phyloP scores from a whole-genome alignment of 805 yeast species.

The Lipomyces sp. region DNA sequence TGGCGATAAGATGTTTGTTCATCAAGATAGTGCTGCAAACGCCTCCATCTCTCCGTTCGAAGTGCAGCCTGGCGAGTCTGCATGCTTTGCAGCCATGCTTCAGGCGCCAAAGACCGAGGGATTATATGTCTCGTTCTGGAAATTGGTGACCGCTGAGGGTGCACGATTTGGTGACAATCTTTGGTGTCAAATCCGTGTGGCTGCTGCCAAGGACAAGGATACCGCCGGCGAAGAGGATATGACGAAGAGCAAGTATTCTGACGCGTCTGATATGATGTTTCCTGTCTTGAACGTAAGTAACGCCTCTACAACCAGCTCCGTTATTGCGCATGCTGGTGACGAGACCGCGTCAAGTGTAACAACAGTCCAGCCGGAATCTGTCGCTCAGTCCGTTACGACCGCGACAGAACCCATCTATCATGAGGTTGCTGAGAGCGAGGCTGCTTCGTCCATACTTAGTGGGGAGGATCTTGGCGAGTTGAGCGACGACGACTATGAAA shows the following conservation, averaged over 20 bases:
- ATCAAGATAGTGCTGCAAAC: conserved; percentile 1
- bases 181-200: conserved; percentile 28
- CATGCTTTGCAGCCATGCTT: conserved; percentile 32
- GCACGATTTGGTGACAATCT: conserved; percentile 30
- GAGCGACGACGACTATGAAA: conserved; percentile 15
- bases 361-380: conserved; percentile 8
- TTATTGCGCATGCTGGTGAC: conserved; percentile 22
- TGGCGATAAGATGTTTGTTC: conserved; percentile 25
- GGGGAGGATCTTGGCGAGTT: conserved; percentile 8
- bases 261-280: conserved; percentile 31
- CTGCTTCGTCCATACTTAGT: conserved; percentile 3
- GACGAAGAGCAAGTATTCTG: conserved; percentile 34
- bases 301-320: conserved; percentile 10
- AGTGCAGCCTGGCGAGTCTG: conserved; percentile 30
- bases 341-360: conserved; percentile 13
- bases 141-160: conserved; percentile 28
- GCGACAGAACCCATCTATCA: not conserved
- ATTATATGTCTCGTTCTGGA: conserved; percentile 26
- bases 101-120: conserved; percentile 23
- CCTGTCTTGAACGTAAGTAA: conserved; percentile 26
- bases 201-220: conserved; percentile 1
- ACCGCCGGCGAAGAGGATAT: conserved; percentile 23
- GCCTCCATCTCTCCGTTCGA: conserved; percentile 23
- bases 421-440: conserved; percentile 9
- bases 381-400: conserved; percentile 11